A percentile compares a stretch with the other conserved stretches of the same genome.
These are phyloP conservation scores for Trypanosomatidae sp. DNA, from an alignment of 208 protist species.

Conservation along the genomic window DNA sequence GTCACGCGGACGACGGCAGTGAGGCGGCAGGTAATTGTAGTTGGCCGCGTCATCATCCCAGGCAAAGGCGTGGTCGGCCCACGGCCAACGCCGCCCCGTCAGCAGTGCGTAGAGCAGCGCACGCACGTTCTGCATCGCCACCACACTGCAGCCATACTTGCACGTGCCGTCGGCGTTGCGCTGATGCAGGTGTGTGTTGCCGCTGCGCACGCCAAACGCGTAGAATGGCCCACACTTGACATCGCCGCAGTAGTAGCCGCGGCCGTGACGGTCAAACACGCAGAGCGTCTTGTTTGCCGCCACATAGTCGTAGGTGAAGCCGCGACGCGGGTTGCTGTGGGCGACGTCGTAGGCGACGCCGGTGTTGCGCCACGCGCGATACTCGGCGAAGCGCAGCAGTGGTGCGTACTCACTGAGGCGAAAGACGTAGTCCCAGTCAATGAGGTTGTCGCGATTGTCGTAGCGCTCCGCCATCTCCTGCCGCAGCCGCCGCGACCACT, in stretches of 20 bases:
- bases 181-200: slow-evolving; percentile 48
- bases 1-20: too few species aligned
- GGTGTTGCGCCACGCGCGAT: slow-evolving; percentile 78
- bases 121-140: slow-evolving; percentile 83
- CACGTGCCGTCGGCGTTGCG: slow-evolving; percentile 74
- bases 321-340: slow-evolving; percentile 77
- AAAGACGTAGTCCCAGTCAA: slow-evolving; percentile 90
- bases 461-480: slow-evolving; percentile 88
- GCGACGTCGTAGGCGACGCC: slow-evolving; percentile 76
- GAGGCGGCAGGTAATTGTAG: slow-evolving; percentile 82
- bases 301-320: slow-evolving; percentile 62
- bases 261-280: slow-evolving; percentile 58
- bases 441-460: slow-evolving; percentile 86
- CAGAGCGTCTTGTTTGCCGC: slow-evolving; percentile 82
- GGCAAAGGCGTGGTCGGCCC: slow-evolving; percentile 77
- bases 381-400: slow-evolving; percentile 82
- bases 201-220: slow-evolving; percentile 54
- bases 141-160: slow-evolving; percentile 81
- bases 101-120: slow-evolving; percentile 82
- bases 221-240: slow-evolving; percentile 84
- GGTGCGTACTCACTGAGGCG: slow-evolving; percentile 72
- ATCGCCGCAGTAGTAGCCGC: slow-evolving; percentile 62
- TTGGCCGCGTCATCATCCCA: slow-evolving; percentile 61
- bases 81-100: slow-evolving; percentile 68
- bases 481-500: slow-evolving; percentile 52